Evolutionary conservation across 345 rosid genomes (phyloP), one percentile per base, ranked within the genome.

Genomic region (Noccaea caerulescens): DNA sequence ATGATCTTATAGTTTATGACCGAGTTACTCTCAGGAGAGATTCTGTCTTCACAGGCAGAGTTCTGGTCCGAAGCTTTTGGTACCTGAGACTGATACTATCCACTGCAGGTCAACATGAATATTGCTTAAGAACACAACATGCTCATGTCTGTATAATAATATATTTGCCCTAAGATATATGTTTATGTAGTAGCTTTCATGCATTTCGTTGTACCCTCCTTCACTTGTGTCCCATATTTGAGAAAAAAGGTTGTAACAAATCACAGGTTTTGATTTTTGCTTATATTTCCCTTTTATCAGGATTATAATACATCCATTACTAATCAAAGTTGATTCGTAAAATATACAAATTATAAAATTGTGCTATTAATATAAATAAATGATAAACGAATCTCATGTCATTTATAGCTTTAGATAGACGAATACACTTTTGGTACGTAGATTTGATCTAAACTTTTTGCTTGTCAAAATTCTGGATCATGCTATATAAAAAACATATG

Each of bases 51-150:
- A 67, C 6, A 67, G 27, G 27, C 49, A 56, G 68, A 27, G 62
- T 41, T 66, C 58, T 66, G 63, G 62, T 52, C 10, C 38, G 16
- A 73, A 66, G 68, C 42, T 43, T 52, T 60, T 60, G 73, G 57
- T 37, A 44, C 30, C 42, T 13, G 73, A 75, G 37, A 46, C 16
- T 68, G 58, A 68, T 68, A 53, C 72, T 73, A 9, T 56, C 23
- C 27, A 42, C 41, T 66, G 38, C 58, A 74, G 62, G 36, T 44
- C 50, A 53, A 37, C 58, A 66, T 66, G 63, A 75, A 9, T 23
- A 60, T 67, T 68, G 57, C 43, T 44, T 44, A 75, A 67, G 69
- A 60, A 68, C 68, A 59, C 68, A 43, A 8, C 18, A 66, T 58
- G 30, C 37, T 18, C 23, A 25, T 65, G 45, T 74, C 42, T 74